Evolutionary conservation across 139 green algal species (phyloP), one percentile per base, ranked within the genome.

Genomic region (Auxenochlorella pyrenoidosa): DNA sequence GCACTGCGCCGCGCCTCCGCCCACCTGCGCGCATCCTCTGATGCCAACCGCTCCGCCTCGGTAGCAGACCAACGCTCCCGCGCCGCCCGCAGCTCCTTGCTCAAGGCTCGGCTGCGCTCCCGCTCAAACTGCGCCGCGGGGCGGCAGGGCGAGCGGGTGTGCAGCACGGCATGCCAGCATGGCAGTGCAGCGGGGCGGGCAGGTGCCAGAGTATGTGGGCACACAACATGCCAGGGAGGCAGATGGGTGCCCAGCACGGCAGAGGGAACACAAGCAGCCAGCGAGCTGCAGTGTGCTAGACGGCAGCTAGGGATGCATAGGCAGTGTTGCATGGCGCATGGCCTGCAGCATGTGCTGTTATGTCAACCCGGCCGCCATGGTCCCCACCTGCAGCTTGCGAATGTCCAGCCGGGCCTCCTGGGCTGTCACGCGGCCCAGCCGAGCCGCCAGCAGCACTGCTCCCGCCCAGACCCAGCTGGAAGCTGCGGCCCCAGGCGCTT

Each of bases 341-440:
- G 66, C 28, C 15, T 36, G 66, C 66, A 73, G 22, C 66, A 36
- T 38, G 15, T 26, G 30, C 32, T n/a, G n/a, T n/a, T n/a, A n/a
- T 43, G 8, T 15, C 36, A 79, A 3, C 72, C 24, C 60, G 12
- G 0, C 3, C n/a, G 8, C 18, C n/a, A 44, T 30, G 3, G 24
- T 24, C 36, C 82, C 32, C 51, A 71, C 83, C 76, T 89, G 83
- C 77, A 91, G 60, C 60, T 85, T 80, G 28, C 73, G 36, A 43
- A 88, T 65, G 47, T 91, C 88, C 59, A 89, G 79, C 40, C 88
- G 83, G 15, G 84, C 66, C 77, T 89, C 88, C 41, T 91, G 78
- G 2, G 84, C 75, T 13, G 68, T 83, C 30, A 80, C 26, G 4
- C 88, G 76, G 19, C 88, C 88, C 47, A 91, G 41, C 15, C 82